Evolutionary conservation across 495 filamentous ascomycete species (phyloP).

Genomic region (Penicillium nucicola): DNA sequence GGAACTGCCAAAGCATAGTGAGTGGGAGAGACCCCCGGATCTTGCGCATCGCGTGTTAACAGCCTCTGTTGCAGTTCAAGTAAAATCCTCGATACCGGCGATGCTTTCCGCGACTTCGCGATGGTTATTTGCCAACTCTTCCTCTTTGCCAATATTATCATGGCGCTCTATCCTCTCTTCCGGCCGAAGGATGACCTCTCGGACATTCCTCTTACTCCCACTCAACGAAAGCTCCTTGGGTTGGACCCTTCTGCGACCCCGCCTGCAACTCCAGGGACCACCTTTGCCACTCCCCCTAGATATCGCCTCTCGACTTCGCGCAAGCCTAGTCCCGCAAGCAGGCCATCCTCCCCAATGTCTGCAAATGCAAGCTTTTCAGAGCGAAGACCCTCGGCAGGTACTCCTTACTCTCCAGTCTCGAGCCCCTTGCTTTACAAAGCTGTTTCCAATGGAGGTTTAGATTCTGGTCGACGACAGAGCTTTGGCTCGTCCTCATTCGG

Average conservation of each 20-base stretch:
- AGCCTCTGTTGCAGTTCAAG: conserved; percentile 16
- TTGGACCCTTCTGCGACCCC: conserved; percentile 63
- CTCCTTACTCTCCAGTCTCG: conserved; percentile 48
- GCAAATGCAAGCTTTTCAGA: conserved; percentile 41
- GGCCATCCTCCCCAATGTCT: conserved; percentile 52
- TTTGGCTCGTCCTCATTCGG: conserved; percentile 55
- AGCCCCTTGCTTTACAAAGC: conserved; percentile 74
- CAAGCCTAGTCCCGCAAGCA: conserved; percentile 48
- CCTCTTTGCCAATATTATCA: conserved; percentile 61
- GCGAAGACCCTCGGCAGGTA: conserved; percentile 32
- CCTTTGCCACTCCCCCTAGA: conserved; percentile 80
- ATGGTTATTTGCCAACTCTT: conserved; percentile 53
- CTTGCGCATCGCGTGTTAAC: conserved; percentile 1
- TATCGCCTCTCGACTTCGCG: conserved; percentile 76
- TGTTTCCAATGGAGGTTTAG: conserved; percentile 46
- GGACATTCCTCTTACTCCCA: conserved; percentile 89
- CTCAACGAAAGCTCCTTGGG: conserved; percentile 80
- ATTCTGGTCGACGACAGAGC: conserved; percentile 57
- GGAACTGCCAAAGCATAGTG: conserved; percentile 36
- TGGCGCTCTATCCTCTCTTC: conserved; percentile 66
- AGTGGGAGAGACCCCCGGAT: conserved; percentile 9
- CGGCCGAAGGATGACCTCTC: conserved; percentile 69
- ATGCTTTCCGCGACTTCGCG: conserved; percentile 32
- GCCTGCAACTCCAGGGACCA: conserved; percentile 61
- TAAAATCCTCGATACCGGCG: conserved; percentile 18